Base-by-base conservation (phyloP, 2,329 filamentous ascomycete genomes). In the Orbilia blumenaviensis region DNA sequence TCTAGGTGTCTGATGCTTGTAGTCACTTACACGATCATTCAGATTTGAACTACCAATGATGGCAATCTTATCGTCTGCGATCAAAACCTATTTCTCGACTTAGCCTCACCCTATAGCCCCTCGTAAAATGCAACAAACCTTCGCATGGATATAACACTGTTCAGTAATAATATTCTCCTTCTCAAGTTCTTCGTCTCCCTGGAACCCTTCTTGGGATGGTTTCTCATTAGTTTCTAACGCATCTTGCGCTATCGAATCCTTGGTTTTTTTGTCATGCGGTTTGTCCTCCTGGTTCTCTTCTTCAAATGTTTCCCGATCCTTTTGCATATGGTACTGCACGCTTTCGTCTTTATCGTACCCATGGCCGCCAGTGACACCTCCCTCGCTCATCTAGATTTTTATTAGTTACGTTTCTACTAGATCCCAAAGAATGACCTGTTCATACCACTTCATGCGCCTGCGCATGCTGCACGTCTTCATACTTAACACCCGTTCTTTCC, bases 121-220 rank as follows among this genome's bases (percentile, higher is more conserved):
- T 12, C 8, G n/a, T 23, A 41, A 16, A 63, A 8, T 2, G 3
- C 9, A 84, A 48, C 68, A 16, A 36, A 97, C 86, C 84, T 98
- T 99, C 27, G 89, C 91, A 82, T 99, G 95, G 54, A 98, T 90
- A 82, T 99, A 99, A 1, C 98, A 87, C 83, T 99, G 94, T 82
- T 99, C 95, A 81, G 97, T 94, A 73, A 98, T 90, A 85, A 95
- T 96, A 81, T 96, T 92, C 64, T 91, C 87, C 69, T 93, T 91
- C 82, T 98, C 95, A 0, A 88, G 88, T 79, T 94, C 88, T 0
- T 89, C 84, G 2, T 91, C 84, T 14, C 92, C 91, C 14, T 94
- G 90, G 92, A 93, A 97, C 0, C 84, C 80, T 82, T 96, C 92
- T 8, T 92, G 89, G 2, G 86, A 86, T 80, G 88, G 83, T 86